Evolutionary conservation across 2,329 filamentous ascomycete genomes (phyloP).

Genomic region (Colletotrichum echinochloae): DNA sequence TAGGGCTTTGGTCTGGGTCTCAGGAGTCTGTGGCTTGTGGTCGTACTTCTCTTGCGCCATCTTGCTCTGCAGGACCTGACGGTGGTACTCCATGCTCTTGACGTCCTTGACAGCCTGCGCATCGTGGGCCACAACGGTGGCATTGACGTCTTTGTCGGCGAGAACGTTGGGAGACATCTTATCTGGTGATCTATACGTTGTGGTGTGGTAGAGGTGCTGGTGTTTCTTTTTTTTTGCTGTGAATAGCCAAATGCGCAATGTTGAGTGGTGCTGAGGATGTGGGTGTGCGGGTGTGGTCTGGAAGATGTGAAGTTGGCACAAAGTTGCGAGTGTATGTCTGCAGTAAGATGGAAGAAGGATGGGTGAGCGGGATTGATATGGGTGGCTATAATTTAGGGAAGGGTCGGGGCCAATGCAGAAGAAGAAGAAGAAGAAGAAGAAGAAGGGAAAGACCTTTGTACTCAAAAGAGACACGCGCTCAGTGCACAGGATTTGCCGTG

Average conservation of each 20-base stretch:
- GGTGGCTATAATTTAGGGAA: constrained; percentile 11
- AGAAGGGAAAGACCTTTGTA: constrained; percentile 39
- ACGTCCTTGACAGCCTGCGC: constrained; percentile 57
- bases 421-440: constrained; percentile 30
- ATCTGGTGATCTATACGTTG: background rate
- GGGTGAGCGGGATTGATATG: constrained; percentile 17
- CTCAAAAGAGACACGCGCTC: constrained; percentile 15
- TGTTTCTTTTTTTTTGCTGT: background rate
- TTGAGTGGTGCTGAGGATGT: constrained; percentile 3
- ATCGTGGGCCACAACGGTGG: constrained; percentile 53
- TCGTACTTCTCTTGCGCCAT: constrained; percentile 73
- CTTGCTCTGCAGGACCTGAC: constrained; percentile 79
- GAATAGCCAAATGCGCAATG: constrained; percentile 2
- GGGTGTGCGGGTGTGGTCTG: background rate
- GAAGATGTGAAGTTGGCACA: constrained; percentile 4
- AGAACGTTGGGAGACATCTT: constrained; percentile 72
- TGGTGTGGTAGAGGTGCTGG: background rate
- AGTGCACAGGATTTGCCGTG: constrained; percentile 27
- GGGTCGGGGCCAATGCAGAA: constrained; percentile 20
- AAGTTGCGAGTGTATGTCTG: constrained; percentile 8
- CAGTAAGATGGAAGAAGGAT: constrained; percentile 9
- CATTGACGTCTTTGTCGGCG: constrained; percentile 75
- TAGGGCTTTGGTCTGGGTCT: constrained; percentile 25
- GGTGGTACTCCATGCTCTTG: constrained; percentile 82
- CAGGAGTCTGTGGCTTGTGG: constrained; percentile 8